Evolutionary conservation across 1,139 yeast species (phyloP).

Genomic region (Nakaseomyces delphensis): DNA sequence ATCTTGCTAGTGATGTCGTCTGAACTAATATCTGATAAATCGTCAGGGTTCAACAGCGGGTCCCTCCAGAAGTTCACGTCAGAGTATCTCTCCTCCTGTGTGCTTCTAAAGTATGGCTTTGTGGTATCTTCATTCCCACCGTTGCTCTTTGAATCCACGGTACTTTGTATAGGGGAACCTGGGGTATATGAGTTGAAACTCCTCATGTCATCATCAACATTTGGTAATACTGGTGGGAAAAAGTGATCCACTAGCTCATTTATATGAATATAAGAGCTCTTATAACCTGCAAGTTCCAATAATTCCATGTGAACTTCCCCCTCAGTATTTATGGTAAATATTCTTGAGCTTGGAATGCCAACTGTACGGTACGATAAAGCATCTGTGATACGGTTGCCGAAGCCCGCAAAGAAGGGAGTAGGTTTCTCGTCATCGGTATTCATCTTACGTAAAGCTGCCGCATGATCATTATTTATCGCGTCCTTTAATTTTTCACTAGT

Average conservation of each 20-base stretch:
- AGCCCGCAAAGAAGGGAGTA: slow-evolving; percentile 89
- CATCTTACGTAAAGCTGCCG: background rate
- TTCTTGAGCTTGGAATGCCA: slow-evolving; percentile 87
- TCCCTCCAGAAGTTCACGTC: slow-evolving; percentile 93
- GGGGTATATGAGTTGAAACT: slow-evolving; percentile 24
- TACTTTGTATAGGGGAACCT: slow-evolving; percentile 23
- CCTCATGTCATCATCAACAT: slow-evolving; percentile 29
- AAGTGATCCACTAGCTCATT: slow-evolving; percentile 95
- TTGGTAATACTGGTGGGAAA: slow-evolving; percentile 72
- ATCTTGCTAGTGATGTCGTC: background rate
- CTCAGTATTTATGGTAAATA: slow-evolving; percentile 91
- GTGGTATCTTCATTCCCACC: background rate
- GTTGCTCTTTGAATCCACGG: background rate
- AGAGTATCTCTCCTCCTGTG: slow-evolving; percentile 56
- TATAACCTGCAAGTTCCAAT: slow-evolving; percentile 86
- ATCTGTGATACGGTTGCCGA: slow-evolving; percentile 95
- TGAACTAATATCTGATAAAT: slow-evolving; percentile 29
- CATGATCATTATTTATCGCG: slow-evolving; percentile 7
- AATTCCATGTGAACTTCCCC: slow-evolving; percentile 98
- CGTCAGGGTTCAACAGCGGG: slow-evolving; percentile 52
- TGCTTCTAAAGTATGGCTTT: slow-evolving; percentile 25
- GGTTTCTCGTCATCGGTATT: slow-evolving; percentile 21
- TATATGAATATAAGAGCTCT: slow-evolving; percentile 77
- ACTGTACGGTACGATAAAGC: slow-evolving; percentile 93
- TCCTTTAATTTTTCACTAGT: slow-evolving; percentile 10